Evolutionary conservation across 1,284 basidiomycete species (phyloP).

Genomic region (Ceratobasidium sp.): DNA sequence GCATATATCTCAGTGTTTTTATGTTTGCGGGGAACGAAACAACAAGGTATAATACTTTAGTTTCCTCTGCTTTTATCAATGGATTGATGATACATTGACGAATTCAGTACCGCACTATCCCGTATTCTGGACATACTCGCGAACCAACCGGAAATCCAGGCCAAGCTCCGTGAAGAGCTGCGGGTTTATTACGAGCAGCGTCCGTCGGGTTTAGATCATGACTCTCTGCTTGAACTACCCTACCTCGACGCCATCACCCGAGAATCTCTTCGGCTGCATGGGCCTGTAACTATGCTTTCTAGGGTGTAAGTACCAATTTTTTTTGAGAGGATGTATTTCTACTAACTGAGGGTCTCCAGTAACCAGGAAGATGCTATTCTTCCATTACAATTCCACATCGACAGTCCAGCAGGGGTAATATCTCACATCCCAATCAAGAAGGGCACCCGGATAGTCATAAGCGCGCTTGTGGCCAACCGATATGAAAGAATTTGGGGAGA

Average conservation of each 20-base stretch:
- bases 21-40: constrained; percentile 52
- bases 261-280: constrained; percentile 71
- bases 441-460: constrained; percentile 46
- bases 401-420: background rate
- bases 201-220: constrained; percentile 46
- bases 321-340: background rate
- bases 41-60: background rate
- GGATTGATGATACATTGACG: background rate
- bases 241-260: constrained; percentile 73
- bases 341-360: background rate
- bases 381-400: constrained; percentile 5
- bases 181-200: constrained; percentile 49
- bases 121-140: constrained; percentile 59
- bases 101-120: constrained; percentile 56
- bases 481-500: constrained; percentile 18
- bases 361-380: constrained; percentile 10
- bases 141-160: constrained; percentile 60
- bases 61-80: background rate
- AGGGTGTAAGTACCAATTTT: constrained; percentile 55
- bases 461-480: background rate
- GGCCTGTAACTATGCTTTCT: constrained; percentile 73
- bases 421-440: constrained; percentile 38
- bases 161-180: constrained; percentile 66
- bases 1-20: constrained; percentile 17
- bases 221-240: constrained; percentile 57